phyloP scores from a whole-genome alignment of 805 yeast species.

The Kodamaea neixiangensis region DNA sequence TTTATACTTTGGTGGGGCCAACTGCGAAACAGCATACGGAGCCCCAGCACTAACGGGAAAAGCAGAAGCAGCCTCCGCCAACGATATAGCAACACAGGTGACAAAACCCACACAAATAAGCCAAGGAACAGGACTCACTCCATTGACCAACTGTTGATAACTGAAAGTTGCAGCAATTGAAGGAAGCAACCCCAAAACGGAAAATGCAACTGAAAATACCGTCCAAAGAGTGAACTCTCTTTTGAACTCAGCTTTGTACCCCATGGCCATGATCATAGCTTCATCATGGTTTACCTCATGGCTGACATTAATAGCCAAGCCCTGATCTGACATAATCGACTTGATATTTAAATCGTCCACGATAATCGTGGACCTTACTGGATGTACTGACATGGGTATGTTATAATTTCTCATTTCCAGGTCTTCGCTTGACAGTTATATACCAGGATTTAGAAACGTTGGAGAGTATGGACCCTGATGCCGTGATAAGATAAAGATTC shows the following conservation, averaged over 20 bases:
- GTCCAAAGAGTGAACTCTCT: constrained; percentile 60
- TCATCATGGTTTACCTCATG: constrained; percentile 53
- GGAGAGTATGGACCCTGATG: neutral
- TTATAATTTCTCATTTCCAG: neutral
- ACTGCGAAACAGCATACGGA: constrained; percentile 65
- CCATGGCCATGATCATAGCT: constrained; percentile 56
- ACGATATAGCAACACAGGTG: constrained; percentile 56
- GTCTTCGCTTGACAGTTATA: neutral
- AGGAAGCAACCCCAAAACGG: constrained; percentile 64
- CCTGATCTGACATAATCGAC: constrained; percentile 41
- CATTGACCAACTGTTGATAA: constrained; percentile 61
- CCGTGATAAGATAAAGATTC: neutral
- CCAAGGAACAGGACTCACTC: constrained; percentile 64
- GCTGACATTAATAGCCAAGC: constrained; percentile 44
- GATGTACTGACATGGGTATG: constrained; percentile 9
- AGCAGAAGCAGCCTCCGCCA: constrained; percentile 67
- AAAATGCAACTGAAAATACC: constrained; percentile 62
- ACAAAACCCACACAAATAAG: constrained; percentile 57
- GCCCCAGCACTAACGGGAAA: constrained; percentile 71
- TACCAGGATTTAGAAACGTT: too few relatives aligned
- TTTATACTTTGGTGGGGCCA: constrained; percentile 56
- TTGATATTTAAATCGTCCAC: constrained; percentile 41
- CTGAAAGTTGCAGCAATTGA: constrained; percentile 62
- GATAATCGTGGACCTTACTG: constrained; percentile 23
- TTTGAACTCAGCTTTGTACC: constrained; percentile 63